Conservation (phyloP, 345 rosid species). For the Salix arbutifolia region DNA sequence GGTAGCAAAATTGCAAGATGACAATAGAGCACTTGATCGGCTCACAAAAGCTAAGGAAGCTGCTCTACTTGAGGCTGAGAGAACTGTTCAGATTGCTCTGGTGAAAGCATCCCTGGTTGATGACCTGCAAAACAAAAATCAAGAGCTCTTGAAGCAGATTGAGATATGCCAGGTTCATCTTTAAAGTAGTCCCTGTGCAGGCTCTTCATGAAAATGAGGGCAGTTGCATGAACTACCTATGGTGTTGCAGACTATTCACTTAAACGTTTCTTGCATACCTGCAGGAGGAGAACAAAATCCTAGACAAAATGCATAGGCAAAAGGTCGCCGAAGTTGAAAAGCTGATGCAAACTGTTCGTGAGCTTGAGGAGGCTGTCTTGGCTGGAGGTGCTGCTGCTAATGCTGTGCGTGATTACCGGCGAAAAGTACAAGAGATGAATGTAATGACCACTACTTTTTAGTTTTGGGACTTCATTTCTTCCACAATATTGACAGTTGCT, state of each 20-base stretch:
- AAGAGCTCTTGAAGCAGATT: slow-evolving; percentile 50
- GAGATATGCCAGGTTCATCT: slow-evolving; percentile 48
- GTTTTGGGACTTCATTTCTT: slow-evolving; percentile 6
- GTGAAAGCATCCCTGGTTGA: slow-evolving; percentile 50
- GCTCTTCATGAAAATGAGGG: neutral
- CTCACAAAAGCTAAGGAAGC: slow-evolving; percentile 54
- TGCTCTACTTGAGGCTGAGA: slow-evolving; percentile 51
- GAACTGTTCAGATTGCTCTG: slow-evolving; percentile 44
- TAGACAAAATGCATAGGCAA: slow-evolving; percentile 49
- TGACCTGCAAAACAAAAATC: slow-evolving; percentile 52
- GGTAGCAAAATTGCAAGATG: slow-evolving; percentile 47
- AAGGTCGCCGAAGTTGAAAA: slow-evolving; percentile 56
- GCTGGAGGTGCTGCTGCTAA: slow-evolving; percentile 56
- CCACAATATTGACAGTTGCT: neutral
- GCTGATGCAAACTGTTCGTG: slow-evolving; percentile 46
- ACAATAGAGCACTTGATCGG: slow-evolving; percentile 44
- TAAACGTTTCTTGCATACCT: neutral
- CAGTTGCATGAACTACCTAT: neutral
- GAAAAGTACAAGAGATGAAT: slow-evolving; percentile 47
- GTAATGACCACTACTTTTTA: slow-evolving; percentile 17
- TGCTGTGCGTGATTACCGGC: slow-evolving; percentile 48
- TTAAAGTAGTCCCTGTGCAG: neutral
- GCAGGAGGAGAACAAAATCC: slow-evolving; percentile 50
- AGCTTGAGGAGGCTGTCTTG: slow-evolving; percentile 53
- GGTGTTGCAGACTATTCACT: neutral